These are phyloP conservation scores for Neurospora tetraspora DNA, from an alignment of 495 filamentous ascomycete genomes.

Conservation along the genomic window DNA sequence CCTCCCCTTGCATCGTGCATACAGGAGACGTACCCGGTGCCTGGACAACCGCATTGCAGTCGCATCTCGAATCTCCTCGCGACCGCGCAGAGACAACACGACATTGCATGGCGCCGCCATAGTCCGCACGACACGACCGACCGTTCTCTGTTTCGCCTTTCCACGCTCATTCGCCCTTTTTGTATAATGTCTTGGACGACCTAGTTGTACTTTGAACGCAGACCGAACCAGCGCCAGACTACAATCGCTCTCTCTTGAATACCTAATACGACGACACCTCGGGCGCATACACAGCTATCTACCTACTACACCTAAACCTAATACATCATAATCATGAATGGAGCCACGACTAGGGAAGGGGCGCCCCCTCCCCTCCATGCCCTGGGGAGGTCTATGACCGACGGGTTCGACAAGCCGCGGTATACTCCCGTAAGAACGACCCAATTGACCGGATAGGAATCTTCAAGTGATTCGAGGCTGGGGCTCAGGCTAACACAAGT, in stretches of 20 bases:
- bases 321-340: constrained; percentile 6
- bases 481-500: neutral
- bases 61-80: neutral
- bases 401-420: constrained; percentile 23
- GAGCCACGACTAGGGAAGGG: constrained; percentile 9
- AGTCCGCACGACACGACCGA: neutral
- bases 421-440: constrained; percentile 37
- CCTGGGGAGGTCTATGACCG: neutral
- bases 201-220: constrained; percentile 1
- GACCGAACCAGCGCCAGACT: neutral
- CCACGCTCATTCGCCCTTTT: neutral
- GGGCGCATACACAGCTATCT: neutral
- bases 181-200: constrained; percentile 16
- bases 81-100: neutral
- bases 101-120: neutral
- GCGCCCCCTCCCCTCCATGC: neutral
- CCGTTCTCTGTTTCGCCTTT: neutral
- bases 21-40: neutral
- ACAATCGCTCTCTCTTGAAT: neutral
- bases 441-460: neutral
- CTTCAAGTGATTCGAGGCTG: neutral
- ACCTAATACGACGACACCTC: neutral
- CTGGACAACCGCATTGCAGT: neutral
- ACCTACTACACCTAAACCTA: neutral
- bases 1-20: neutral